A percentile compares a stretch with the other conserved stretches of the same genome.
These are phyloP conservation scores for Basipetospora chlamydospora DNA, from an alignment of 2,329 filamentous ascomycete species.

Conservation along the genomic window DNA sequence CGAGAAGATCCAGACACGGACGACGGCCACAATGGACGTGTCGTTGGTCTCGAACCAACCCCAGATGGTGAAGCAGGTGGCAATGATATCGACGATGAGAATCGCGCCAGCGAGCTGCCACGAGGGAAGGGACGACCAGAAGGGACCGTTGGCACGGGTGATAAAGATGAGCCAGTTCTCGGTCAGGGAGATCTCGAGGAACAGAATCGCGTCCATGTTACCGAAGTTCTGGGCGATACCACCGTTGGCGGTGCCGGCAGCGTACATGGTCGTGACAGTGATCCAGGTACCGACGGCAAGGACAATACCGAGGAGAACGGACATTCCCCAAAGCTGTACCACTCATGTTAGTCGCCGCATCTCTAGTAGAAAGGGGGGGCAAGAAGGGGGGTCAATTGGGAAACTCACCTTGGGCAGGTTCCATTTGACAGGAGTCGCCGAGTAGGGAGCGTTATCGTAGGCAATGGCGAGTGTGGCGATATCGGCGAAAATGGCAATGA, in stretches of 20 bases:
- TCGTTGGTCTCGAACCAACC: slow-evolving; percentile 60
- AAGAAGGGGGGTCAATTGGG: no score
- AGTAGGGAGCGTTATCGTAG: slow-evolving; percentile 85
- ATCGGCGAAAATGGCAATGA: slow-evolving; percentile 90
- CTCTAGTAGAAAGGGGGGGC: no score
- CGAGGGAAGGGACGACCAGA: slow-evolving; percentile 81
- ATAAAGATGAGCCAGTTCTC: slow-evolving; percentile 98
- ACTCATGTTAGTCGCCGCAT: no score
- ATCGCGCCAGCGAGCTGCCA: slow-evolving; percentile 74
- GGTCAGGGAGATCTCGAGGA: slow-evolving; percentile 79
- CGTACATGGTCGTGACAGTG: slow-evolving; percentile 71
- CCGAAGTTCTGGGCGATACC: slow-evolving; percentile 87
- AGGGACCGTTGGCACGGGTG: slow-evolving; percentile 81
- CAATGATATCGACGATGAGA: slow-evolving; percentile 65
- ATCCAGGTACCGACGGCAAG: slow-evolving; percentile 80
- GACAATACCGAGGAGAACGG: slow-evolving; percentile 66
- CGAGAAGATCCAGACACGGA: slow-evolving; percentile 84
- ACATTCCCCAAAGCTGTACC: slow-evolving; percentile 92
- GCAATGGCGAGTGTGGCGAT: slow-evolving; percentile 84
- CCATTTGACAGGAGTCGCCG: slow-evolving; percentile 81
- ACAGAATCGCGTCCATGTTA: slow-evolving; percentile 66
- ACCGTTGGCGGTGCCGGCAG: slow-evolving; percentile 45
- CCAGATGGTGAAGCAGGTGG: slow-evolving; percentile 74
- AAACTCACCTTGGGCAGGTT: slow-evolving; percentile 79
- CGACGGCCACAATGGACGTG: slow-evolving; percentile 69